Evolutionary conservation across 2,329 filamentous ascomycete species (phyloP), one percentile per base, ranked within the genome.

Genomic region (Cladophialophora bantiana): DNA sequence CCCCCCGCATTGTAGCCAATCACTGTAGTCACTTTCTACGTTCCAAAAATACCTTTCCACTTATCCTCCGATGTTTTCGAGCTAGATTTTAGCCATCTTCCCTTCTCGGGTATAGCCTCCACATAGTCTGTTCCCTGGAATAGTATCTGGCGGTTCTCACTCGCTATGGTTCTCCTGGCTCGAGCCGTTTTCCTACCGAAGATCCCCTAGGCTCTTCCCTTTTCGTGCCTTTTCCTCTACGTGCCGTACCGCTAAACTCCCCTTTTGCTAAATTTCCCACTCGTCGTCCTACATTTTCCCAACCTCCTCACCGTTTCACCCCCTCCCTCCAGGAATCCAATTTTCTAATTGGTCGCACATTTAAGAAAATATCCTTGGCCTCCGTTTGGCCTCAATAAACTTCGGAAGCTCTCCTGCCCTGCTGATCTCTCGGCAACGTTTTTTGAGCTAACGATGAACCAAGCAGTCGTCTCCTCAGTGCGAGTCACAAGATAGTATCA

Each of bases 1-100:
- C 66, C 64, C 66, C 59, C 62, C 59, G 48, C 55, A 42, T 18
- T 20, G 15, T 10, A 40, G 26, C 67, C 63, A 68, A 65, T 68
- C 40, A 50, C 10, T 13, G 32, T 38, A 18, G 13, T 4, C 18
- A 32, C 10, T 13, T 13, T 9, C 31, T 35, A 4, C 36, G 20
- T 65, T 61, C 68, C 65, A 68, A 70, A 70, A 68, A 70, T 70
- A 70, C 58, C 63, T n/a, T 32, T 40, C 59, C 67, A 64, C 57
- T 69, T 18, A 63, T n/a, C 18, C 15, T 38, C 15, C 7, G 40
- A 26, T 26, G 26, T 26, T 2, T 26, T 26, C 48, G 31, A 61
- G 13, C n/a, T 20, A 38, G 31, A 32, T 26, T 12, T 34, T 15
- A 2, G 3, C 34, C 40, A 12, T 32, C 56, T 59, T 67, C n/a